A percentile compares a stretch with the other conserved stretches of the same genome.
Evolutionary conservation across 495 filamentous ascomycete species (phyloP).

Genomic region (Xylaria nigripes): DNA sequence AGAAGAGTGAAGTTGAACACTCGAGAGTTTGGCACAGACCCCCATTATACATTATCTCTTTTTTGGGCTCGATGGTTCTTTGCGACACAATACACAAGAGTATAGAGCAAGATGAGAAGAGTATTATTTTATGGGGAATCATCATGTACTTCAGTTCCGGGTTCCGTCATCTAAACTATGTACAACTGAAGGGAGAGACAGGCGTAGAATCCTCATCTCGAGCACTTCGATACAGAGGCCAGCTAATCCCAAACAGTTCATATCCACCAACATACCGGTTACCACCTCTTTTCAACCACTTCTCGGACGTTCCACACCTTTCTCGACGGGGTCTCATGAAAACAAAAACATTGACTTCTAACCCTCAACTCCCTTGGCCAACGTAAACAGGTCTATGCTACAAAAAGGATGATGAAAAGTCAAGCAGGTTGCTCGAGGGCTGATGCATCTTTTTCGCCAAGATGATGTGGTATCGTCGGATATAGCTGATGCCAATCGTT

Average conservation of each 20-base stretch:
- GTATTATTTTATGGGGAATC: not conserved
- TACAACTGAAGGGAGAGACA: conserved; percentile 25
- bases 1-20: not conserved
- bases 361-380: conserved; percentile 23
- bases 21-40: not conserved
- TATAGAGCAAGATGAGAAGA: not conserved
- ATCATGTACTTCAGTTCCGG: conserved; percentile 12
- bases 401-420: conserved; percentile 15
- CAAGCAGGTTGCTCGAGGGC: conserved; percentile 2
- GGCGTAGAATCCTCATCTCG: conserved; percentile 23
- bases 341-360: conserved; percentile 20
- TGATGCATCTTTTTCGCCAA: conserved; percentile 7
- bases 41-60: not conserved
- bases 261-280: conserved; percentile 9
- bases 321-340: conserved; percentile 7
- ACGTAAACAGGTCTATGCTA: conserved; percentile 25
- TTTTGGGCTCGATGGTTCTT: not conserved
- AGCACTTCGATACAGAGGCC: conserved; percentile 31
- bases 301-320: not conserved
- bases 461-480: conserved; percentile 14
- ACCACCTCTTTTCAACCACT: conserved; percentile 1
- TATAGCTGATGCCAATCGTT: conserved; percentile 6
- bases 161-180: conserved; percentile 23
- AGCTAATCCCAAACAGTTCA: conserved; percentile 20
- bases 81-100: not conserved